These are phyloP conservation scores for Acanthamoeba healyi DNA, from an alignment of 208 protist genomes.

Conservation along the genomic window DNA sequence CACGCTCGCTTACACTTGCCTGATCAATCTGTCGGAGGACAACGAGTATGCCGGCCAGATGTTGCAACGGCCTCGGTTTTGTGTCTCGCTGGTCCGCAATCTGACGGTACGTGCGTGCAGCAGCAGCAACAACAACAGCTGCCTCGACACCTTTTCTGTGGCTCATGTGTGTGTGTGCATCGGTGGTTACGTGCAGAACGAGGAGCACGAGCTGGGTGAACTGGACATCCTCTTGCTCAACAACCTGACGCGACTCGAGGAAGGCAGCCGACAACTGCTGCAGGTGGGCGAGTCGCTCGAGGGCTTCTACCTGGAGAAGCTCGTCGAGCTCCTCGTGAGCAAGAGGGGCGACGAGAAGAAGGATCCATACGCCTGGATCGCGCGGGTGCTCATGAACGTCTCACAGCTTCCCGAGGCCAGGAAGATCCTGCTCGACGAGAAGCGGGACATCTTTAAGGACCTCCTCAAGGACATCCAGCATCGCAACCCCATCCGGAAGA, in stretches of 20 bases:
- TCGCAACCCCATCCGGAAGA: slow-evolving; percentile 53
- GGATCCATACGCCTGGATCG: slow-evolving; percentile 63
- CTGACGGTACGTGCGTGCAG: neutral
- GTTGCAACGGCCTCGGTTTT: slow-evolving; percentile 23
- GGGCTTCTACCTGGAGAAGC: slow-evolving; percentile 64
- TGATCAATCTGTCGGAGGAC: slow-evolving; percentile 76
- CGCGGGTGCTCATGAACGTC: slow-evolving; percentile 48
- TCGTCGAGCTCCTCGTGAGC: slow-evolving; percentile 48
- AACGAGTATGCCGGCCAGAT: slow-evolving; percentile 7
- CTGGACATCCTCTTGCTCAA: slow-evolving; percentile 48
- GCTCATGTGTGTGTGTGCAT: neutral
- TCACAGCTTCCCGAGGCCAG: slow-evolving; percentile 21
- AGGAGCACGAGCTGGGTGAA: slow-evolving; percentile 70
- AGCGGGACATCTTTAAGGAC: slow-evolving; percentile 42
- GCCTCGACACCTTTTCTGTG: no score
- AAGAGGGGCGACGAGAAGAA: slow-evolving; percentile 69
- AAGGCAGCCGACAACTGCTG: slow-evolving; percentile 59
- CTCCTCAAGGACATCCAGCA: slow-evolving; percentile 44
- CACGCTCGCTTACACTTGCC: slow-evolving; percentile 66
- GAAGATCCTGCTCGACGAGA: slow-evolving; percentile 34
- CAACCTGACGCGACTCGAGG: slow-evolving; percentile 66
- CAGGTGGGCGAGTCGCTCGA: slow-evolving; percentile 70
- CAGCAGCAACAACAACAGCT: no score
- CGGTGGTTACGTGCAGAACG: neutral
- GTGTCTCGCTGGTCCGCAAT: slow-evolving; percentile 40